Evolutionary conservation across 2,329 filamentous ascomycete species (phyloP).

Genomic region (Aspergillus phoenicis): DNA sequence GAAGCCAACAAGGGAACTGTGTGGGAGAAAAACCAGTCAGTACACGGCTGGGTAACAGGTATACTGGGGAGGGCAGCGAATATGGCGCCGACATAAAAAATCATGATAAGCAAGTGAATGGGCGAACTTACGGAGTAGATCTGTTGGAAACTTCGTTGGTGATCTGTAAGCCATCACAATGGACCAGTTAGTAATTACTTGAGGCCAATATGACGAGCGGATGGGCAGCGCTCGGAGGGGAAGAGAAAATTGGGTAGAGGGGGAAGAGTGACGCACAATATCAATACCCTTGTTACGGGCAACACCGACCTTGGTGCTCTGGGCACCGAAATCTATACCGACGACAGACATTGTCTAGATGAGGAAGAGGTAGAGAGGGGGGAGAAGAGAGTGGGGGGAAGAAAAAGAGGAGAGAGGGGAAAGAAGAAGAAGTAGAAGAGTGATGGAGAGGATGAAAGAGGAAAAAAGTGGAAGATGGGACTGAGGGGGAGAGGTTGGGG

Average conservation of each 20-base stretch:
- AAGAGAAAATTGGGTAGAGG: constrained; percentile 20
- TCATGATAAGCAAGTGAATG: constrained; percentile 15
- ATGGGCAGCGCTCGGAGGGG: constrained; percentile 6
- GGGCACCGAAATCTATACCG: constrained; percentile 91
- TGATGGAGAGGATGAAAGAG: constrained; percentile 10
- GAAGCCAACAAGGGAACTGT: constrained; percentile 89
- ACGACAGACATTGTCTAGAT: constrained; percentile 60
- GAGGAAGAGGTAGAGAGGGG: constrained; percentile 23
- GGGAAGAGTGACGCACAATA: constrained; percentile 67
- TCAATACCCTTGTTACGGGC: constrained; percentile 98
- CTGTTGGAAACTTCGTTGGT: constrained; percentile 99
- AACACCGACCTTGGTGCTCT: constrained; percentile 97
- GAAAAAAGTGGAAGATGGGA: constrained; percentile 9
- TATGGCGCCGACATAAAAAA: background rate
- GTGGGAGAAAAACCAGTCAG: constrained; percentile 19
- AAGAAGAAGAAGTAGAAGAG: constrained; percentile 12
- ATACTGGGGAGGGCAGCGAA: background rate
- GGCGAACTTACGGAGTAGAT: constrained; percentile 81
- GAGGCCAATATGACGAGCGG: constrained; percentile 6
- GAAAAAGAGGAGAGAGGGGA: constrained; percentile 26
- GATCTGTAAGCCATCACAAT: constrained; percentile 62
- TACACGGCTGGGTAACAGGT: background rate
- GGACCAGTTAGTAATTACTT: constrained; percentile 18
- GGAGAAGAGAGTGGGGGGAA: constrained; percentile 18
- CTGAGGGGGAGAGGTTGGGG: constrained; percentile 14